Conservation (phyloP, 1,284 basidiomycete species). For the Marasmius fiardii region DNA sequence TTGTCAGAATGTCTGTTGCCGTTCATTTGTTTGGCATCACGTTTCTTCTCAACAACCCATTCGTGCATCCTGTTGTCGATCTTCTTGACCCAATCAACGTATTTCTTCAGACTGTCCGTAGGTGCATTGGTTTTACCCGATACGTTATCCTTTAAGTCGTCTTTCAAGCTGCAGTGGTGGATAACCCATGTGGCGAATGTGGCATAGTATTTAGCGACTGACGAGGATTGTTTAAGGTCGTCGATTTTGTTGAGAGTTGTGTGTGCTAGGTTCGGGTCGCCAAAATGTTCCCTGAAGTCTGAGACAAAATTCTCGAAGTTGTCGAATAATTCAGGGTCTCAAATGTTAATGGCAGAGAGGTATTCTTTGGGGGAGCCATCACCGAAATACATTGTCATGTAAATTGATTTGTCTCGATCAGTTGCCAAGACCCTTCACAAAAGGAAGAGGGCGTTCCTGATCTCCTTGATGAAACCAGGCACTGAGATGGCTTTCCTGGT, state of each 20-base stretch:
- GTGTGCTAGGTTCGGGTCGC: not conserved
- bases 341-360: not conserved
- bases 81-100: not conserved
- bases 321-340: not conserved
- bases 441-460: not conserved
- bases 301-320: not conserved
- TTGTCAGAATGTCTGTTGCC: not conserved
- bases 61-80: not conserved
- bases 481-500: too few species aligned
- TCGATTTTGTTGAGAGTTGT: not conserved
- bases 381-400: too few species aligned
- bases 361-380: too few species aligned
- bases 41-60: not conserved
- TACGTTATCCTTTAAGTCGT: too few species aligned
- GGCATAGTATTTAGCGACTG: not conserved
- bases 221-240: not conserved
- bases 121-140: too few species aligned
- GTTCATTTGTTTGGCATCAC: not conserved
- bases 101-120: too few species aligned
- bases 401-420: not conserved
- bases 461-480: not conserved
- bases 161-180: too few species aligned
- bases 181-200: too few species aligned
- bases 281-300: too few species aligned
- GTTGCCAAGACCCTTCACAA: not conserved